Conservation (phyloP, 2,329 filamentous ascomycete genomes). For the Penicillium sp. region DNA sequence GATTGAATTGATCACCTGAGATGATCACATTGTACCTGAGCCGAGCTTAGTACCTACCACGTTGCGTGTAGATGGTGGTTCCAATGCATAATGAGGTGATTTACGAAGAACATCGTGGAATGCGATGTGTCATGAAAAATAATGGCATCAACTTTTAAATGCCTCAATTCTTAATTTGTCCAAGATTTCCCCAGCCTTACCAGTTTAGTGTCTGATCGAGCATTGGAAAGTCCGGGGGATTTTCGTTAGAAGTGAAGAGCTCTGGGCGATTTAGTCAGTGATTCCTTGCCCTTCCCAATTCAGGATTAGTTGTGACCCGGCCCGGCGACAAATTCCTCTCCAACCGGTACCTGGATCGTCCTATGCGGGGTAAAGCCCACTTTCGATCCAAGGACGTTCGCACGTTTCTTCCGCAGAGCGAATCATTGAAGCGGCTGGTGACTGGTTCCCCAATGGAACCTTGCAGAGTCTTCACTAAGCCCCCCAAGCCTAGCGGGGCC, state of each 20-base stretch:
- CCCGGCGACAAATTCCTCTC: slow-evolving; percentile 18
- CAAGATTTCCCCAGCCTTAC: slow-evolving; percentile 11
- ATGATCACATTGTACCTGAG: not conserved
- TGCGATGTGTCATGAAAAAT: slow-evolving; percentile 24
- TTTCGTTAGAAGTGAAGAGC: slow-evolving; percentile 7
- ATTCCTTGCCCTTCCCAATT: not conserved
- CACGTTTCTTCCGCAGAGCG: slow-evolving; percentile 6
- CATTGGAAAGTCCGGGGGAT: slow-evolving; percentile 20
- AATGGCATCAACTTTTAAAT: slow-evolving; percentile 8
- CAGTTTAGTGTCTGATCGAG: slow-evolving; percentile 1
- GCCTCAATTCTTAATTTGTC: slow-evolving; percentile 12
- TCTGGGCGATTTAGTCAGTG: not conserved
- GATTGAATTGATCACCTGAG: not conserved
- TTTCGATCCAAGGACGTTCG: slow-evolving; percentile 13
- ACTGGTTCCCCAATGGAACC: slow-evolving; percentile 6
- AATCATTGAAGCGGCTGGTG: slow-evolving; percentile 5
- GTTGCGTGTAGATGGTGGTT: not conserved
- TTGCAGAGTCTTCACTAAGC: slow-evolving; percentile 8
- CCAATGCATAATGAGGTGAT: slow-evolving; percentile 16
- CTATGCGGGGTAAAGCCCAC: slow-evolving; percentile 20
- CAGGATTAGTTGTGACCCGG: slow-evolving; percentile 6
- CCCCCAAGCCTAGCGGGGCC: slow-evolving; percentile 1
- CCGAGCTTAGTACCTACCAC: not conserved
- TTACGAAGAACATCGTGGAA: slow-evolving; percentile 19
- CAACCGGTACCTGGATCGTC: slow-evolving; percentile 26